Percentiles rank a stretch among this genome's conserved stretches.
phyloP scores from a whole-genome alignment of 768 basidiomycete species.

The Tulasnella sp. region DNA sequence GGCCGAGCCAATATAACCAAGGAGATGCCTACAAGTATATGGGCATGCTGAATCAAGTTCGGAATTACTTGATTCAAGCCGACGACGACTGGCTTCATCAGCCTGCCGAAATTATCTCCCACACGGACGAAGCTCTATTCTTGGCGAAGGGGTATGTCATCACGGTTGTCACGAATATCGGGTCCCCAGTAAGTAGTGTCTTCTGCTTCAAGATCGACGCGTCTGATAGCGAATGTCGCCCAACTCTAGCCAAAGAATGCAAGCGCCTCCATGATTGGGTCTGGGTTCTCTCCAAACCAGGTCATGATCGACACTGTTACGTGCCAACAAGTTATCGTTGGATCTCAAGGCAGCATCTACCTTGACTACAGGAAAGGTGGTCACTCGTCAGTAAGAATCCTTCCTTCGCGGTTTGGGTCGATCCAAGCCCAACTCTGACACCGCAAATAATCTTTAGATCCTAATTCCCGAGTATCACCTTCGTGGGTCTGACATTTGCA shows the following conservation, averaged over 20 bases:
- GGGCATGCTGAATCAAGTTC: constrained; percentile 63
- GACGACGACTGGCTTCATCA: constrained; percentile 57
- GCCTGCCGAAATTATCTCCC: constrained; percentile 56
- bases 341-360: constrained; percentile 63
- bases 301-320: constrained; percentile 59
- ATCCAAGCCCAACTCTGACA: no score
- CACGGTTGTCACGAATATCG: constrained; percentile 69
- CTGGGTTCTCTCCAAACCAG: constrained; percentile 61
- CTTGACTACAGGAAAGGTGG: constrained; percentile 69
- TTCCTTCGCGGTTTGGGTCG: not conserved
- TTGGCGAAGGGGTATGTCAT: constrained; percentile 67
- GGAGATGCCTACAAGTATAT: constrained; percentile 63
- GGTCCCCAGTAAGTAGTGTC: constrained; percentile 60
- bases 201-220: not conserved
- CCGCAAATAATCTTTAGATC: not conserved
- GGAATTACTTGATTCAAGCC: constrained; percentile 63
- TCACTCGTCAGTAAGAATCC: constrained; percentile 44
- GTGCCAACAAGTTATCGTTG: constrained; percentile 69
- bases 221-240: constrained; percentile 45
- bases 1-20: constrained; percentile 67
- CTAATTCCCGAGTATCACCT: constrained; percentile 31
- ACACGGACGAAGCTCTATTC: constrained; percentile 58
- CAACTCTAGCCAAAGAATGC: constrained; percentile 38
- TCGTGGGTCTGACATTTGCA: constrained; percentile 21
- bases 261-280: constrained; percentile 53